These are phyloP conservation scores for Aureobasidium musti DNA, from an alignment of 2,329 filamentous ascomycete species.

Conservation along the genomic window DNA sequence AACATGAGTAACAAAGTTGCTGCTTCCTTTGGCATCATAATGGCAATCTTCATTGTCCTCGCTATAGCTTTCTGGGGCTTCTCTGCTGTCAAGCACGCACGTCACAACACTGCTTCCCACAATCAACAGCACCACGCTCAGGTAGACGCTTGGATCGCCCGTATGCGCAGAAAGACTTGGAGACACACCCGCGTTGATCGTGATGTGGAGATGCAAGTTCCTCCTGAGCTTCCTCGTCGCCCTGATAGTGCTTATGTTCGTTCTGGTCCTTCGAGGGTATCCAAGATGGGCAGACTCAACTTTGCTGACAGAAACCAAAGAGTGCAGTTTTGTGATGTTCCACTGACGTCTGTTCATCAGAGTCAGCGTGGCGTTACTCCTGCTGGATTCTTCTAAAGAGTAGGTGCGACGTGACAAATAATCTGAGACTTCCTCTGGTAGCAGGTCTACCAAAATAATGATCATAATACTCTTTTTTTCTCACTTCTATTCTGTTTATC, in stretches of 20 bases:
- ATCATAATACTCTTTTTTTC: not conserved
- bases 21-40: not conserved
- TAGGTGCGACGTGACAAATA: not conserved
- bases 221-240: not conserved
- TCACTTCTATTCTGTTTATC: too few species aligned
- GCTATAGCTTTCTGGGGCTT: not conserved
- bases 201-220: constrained; percentile 17
- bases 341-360: not conserved
- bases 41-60: constrained; percentile 30
- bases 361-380: not conserved
- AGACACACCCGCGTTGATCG: not conserved
- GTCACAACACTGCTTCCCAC: constrained; percentile 1
- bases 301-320: not conserved
- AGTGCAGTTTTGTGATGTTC: constrained; percentile 6
- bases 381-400: not conserved
- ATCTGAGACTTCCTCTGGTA: not conserved
- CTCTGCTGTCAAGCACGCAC: not conserved
- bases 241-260: not conserved
- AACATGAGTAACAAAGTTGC: constrained; percentile 10
- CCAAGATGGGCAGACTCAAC: not conserved
- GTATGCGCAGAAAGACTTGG: not conserved
- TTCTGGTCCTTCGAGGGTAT: not conserved
- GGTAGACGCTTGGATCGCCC: constrained; percentile 1
- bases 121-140: not conserved
- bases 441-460: constrained; percentile 7